phyloP scores from a whole-genome alignment of 164 flowering plant genomes.

The Sextonia rubra region DNA sequence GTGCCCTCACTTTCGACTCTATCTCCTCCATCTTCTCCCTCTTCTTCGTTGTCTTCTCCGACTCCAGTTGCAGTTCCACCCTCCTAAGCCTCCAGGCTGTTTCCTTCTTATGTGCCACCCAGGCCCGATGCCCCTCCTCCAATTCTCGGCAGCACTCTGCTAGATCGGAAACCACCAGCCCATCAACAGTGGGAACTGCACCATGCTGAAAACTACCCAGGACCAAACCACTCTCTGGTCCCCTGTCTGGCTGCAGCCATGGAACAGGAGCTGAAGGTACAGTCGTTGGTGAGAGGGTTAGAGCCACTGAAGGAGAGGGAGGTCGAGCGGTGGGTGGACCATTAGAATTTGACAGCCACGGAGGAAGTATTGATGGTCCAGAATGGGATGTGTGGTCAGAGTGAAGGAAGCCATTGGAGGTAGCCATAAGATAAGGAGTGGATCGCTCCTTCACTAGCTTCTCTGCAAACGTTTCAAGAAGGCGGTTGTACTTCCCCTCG shows the following conservation, averaged over 20 bases:
- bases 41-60: conserved; percentile 68
- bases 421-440: conserved; percentile 48
- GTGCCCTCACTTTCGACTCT: conserved; percentile 62
- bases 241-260: conserved; percentile 56
- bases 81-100: conserved; percentile 84
- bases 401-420: conserved; percentile 62
- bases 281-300: conserved; percentile 77
- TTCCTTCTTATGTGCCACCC: conserved; percentile 86
- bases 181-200: conserved; percentile 28
- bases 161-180: conserved; percentile 43
- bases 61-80: conserved; percentile 82
- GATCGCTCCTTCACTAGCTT: conserved; percentile 67
- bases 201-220: conserved; percentile 30
- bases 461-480: conserved; percentile 85
- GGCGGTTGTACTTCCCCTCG: conserved; percentile 68
- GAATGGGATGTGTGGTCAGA: conserved; percentile 42
- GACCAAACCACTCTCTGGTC: conserved; percentile 20
- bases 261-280: conserved; percentile 39
- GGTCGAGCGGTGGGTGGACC: conserved; percentile 36
- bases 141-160: conserved; percentile 75
- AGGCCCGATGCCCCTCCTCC: conserved; percentile 79
- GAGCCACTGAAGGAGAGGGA: conserved; percentile 73
- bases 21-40: conserved; percentile 86
- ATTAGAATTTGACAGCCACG: conserved; percentile 67
- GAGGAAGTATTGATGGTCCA: conserved; percentile 54